Evolutionary conservation across 768 basidiomycete species (phyloP), one percentile per base, ranked within the genome.

Genomic region (Cystofilobasidium macerans): DNA sequence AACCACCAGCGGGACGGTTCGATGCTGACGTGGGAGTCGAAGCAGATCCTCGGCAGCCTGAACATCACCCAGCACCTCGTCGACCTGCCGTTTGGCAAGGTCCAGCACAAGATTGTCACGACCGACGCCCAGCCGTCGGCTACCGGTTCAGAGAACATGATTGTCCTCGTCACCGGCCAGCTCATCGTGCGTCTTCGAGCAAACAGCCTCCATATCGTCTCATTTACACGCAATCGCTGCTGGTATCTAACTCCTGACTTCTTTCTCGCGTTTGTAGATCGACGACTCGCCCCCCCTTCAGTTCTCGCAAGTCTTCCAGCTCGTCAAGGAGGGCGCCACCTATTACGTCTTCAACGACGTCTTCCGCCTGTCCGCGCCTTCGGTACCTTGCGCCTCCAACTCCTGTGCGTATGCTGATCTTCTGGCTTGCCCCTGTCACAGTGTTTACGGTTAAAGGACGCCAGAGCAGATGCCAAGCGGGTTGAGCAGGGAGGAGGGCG

Each of bases 301-400:
- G 72, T 99, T 89, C 80, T 88, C 85, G 70, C 95, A 99, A 78
- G 80, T 84, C 69, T 99, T 99, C 84, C 90, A 94, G 71, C 84
- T 99, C 65, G 81, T 88, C 61, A 85, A 83, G 32, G 88, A 93
- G 2, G 83, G 80, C 7, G 71, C 70, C 24, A 83, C 83, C 70
- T 93, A 86, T 80, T 97, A 85, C 74, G 87, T 98, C 91, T 71
- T 71, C 70, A 73, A 72, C 71, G 73, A 74, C 60, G 56, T 72
- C 53, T 74, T 74, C 71, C 56, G 73, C 14, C 62, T 72, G 35
- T 68, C 12, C 18, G 66, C 62, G 4, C 4, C 14, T 51, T 5
- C n/a, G n/a, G n/a, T n/a, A n/a, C n/a, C n/a, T n/a, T n/a, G n/a
- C n/a, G n/a, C n/a, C n/a, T n/a, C n/a, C n/a, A n/a, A n/a, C 9